Conservation (phyloP, 257 asterid genomes). For the Pogostemon cablin region DNA sequence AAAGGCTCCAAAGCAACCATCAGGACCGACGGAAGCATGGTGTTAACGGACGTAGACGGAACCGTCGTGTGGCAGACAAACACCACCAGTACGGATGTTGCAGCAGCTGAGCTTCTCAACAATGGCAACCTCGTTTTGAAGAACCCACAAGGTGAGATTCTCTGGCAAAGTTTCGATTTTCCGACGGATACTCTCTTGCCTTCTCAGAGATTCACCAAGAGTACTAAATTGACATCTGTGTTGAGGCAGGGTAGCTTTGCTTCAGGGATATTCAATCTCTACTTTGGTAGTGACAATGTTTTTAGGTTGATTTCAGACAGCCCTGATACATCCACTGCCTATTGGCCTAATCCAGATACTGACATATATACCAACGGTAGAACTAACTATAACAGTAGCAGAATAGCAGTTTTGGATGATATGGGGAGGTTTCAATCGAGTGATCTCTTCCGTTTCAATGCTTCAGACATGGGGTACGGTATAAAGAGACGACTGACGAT, state of each 20-base stretch:
- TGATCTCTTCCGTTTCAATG: conserved; percentile 46
- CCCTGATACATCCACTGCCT: conserved; percentile 54
- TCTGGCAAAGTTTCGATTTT: conserved; percentile 72
- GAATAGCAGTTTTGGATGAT: conserved; percentile 54
- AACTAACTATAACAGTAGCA: conserved; percentile 67
- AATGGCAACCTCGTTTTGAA: conserved; percentile 60
- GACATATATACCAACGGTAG: conserved; percentile 42
- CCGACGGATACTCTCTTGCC: conserved; percentile 73
- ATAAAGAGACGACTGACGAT: conserved; percentile 57
- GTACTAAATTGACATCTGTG: conserved; percentile 48
- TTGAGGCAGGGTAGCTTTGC: conserved; percentile 44
- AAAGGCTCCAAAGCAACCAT: conserved; percentile 42
- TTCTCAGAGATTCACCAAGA: conserved; percentile 59
- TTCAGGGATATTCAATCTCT: conserved; percentile 58
- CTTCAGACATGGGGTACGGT: conserved; percentile 61
- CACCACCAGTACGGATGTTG: conserved; percentile 39
- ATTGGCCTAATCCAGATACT: conserved; percentile 68
- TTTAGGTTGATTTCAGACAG: conserved; percentile 60
- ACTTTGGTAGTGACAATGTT: conserved; percentile 64
- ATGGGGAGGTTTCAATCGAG: conserved; percentile 63
- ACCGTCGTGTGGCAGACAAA: conserved; percentile 54
- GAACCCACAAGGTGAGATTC: conserved; percentile 37
- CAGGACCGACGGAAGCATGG: conserved; percentile 49
- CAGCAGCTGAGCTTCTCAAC: conserved; percentile 51
- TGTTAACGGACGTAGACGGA: conserved; percentile 49